Conservation (phyloP, 139 green algal species). For the Chlorella sp. region DNA sequence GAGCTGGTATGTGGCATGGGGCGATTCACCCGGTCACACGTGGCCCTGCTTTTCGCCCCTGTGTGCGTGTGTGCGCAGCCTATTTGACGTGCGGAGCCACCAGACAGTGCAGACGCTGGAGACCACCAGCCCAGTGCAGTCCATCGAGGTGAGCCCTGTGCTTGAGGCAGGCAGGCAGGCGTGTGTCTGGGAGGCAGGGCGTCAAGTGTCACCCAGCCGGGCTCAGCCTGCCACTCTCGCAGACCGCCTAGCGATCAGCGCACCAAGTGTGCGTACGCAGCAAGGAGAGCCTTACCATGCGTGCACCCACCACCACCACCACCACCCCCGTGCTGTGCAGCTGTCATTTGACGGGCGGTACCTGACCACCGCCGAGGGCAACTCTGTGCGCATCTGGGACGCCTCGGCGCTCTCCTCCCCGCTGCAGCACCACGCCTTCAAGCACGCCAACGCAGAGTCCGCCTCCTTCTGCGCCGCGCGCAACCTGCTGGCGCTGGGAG, state of each 20-base stretch:
- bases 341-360: conserved; percentile 52
- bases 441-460: conserved; percentile 51
- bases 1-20: no score
- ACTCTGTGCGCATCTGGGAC: conserved; percentile 74
- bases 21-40: no score
- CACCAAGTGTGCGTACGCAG: no score
- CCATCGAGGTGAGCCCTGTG: conserved; percentile 74
- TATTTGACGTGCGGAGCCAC: conserved; percentile 77
- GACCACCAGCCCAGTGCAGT: conserved; percentile 60
- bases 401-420: conserved; percentile 34
- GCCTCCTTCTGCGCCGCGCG: conserved; percentile 71
- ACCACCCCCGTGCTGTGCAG: no score
- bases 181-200: no score
- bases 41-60: no score
- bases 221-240: no score
- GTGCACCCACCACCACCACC: neutral
- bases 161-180: no score
- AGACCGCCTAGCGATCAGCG: no score
- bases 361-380: conserved; percentile 79
- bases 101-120: conserved; percentile 55
- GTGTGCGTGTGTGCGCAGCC: no score
- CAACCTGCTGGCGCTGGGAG: conserved; percentile 70
- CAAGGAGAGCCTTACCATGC: no score
- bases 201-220: no score
- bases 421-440: conserved; percentile 19